A percentile compares a stretch with the other conserved stretches of the same genome.
These are phyloP conservation scores for Yarrowia sp. DNA, from an alignment of 805 yeast genomes.

Conservation along the genomic window DNA sequence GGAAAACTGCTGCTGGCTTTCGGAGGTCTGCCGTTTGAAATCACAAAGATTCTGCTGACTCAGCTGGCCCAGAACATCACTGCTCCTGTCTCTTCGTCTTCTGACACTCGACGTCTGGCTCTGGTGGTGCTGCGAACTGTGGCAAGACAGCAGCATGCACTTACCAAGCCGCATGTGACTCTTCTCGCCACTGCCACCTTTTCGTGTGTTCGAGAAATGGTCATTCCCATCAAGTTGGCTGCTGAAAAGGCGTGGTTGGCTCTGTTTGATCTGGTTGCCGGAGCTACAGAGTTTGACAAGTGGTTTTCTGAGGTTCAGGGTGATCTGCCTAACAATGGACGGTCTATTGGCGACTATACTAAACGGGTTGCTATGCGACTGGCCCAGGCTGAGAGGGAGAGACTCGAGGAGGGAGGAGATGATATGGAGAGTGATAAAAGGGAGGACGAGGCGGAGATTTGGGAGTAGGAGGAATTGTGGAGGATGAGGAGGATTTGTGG, in stretches of 20 bases:
- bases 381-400: constrained; percentile 82
- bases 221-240: constrained; percentile 88
- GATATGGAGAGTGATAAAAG: constrained; percentile 77
- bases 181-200: constrained; percentile 68
- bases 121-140: constrained; percentile 73
- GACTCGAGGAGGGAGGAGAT: constrained; percentile 87
- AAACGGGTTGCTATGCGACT: constrained; percentile 85
- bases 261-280: constrained; percentile 68
- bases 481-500: neutral
- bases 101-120: constrained; percentile 76
- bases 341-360: constrained; percentile 85
- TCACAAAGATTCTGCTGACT: constrained; percentile 44
- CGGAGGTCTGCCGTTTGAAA: constrained; percentile 41
- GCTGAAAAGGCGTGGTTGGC: constrained; percentile 87
- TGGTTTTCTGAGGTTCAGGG: constrained; percentile 53
- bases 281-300: constrained; percentile 50
- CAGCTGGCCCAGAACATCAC: constrained; percentile 50
- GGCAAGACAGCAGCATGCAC: constrained; percentile 55
- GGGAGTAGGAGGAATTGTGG: constrained; percentile 41
- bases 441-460: constrained; percentile 83
- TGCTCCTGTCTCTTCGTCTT: constrained; percentile 57
- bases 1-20: constrained; percentile 70
- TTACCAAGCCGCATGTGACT: constrained; percentile 54
- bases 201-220: constrained; percentile 76
- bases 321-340: constrained; percentile 36